Percentiles rank a stretch among this genome's conserved stretches.
These are phyloP conservation scores for Serendipita vermifera DNA, from an alignment of 768 basidiomycete species.

Conservation along the genomic window DNA sequence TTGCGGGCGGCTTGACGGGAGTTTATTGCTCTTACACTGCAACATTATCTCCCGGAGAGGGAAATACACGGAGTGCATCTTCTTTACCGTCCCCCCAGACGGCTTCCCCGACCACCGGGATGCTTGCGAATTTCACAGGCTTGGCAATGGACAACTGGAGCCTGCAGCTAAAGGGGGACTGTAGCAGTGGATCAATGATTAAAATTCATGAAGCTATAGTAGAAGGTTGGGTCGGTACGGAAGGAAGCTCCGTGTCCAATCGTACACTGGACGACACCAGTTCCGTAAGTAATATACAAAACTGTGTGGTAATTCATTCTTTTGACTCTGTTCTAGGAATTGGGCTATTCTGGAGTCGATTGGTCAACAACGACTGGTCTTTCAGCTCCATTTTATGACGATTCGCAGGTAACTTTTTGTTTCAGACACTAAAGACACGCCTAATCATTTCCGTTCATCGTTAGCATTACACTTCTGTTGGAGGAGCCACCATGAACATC, in stretches of 20 bases:
- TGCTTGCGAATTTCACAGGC: slow-evolving; percentile 2
- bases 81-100: background rate
- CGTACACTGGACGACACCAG: background rate
- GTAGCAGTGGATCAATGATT: background rate
- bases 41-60: background rate
- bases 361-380: background rate
- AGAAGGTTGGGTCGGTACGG: slow-evolving; percentile 4
- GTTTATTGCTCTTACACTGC: slow-evolving; percentile 4
- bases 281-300: too few relatives aligned
- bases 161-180: background rate
- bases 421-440: background rate
- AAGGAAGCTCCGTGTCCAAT: background rate
- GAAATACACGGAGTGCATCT: background rate
- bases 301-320: too few relatives aligned
- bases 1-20: background rate
- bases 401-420: background rate
- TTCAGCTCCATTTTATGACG: background rate
- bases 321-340: slow-evolving; percentile 1
- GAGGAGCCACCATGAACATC: background rate
- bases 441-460: background rate
- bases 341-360: background rate
- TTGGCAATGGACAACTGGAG: background rate
- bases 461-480: background rate
- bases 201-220: background rate
- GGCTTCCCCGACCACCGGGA: background rate